Evolutionary conservation across 2,329 filamentous ascomycete species (phyloP), one percentile per base, ranked within the genome.

Genomic region (Verticillium albo-atrum): DNA sequence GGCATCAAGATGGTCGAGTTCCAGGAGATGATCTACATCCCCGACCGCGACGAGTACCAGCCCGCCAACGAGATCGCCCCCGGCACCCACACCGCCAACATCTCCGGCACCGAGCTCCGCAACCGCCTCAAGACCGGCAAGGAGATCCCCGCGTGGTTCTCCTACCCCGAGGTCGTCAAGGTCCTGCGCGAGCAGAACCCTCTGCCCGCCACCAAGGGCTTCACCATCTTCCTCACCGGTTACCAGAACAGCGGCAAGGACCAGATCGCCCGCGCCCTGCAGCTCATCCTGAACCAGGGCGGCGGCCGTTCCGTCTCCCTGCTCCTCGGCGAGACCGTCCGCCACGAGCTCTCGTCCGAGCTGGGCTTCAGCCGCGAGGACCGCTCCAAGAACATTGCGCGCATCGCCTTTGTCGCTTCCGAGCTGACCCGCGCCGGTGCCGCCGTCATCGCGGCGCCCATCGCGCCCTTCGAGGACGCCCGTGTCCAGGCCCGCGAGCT

Each of bases 1-100:
- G 95, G 94, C 70, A 99, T 99, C 72, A 92, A 97, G 81, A 95
- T 99, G 72, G 95, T 99, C 65, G 92, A 95, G 67, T 99, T 99
- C 89, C 94, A 98, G 82, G 92, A 96, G 87, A 97, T 99, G 89
- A 98, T 96, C 64, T 99, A 98, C 80, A 89, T 98, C 61, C 95
- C 95, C 67, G 95, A 98, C 79, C 89, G 87, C 72, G 95, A 99
- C 76, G 95, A 98, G 83, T 99, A 99, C 83, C 87, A 86, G 69
- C 95, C 95, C 60, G 87, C 92, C 76, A 91, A 99, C 78, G 86
- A 97, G 80, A 94, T 99, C 63, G 81, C 89, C 68, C 81, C 87
- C 71, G 92, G 91, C 66, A 83, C 89, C 71, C 91, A 91, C 76
- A 98, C 94, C 57, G 85, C 92, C 67, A 91, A 94, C 80, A 94